phyloP scores from a whole-genome alignment of 345 rosid genomes.

The Hypericum androsaemum region DNA sequence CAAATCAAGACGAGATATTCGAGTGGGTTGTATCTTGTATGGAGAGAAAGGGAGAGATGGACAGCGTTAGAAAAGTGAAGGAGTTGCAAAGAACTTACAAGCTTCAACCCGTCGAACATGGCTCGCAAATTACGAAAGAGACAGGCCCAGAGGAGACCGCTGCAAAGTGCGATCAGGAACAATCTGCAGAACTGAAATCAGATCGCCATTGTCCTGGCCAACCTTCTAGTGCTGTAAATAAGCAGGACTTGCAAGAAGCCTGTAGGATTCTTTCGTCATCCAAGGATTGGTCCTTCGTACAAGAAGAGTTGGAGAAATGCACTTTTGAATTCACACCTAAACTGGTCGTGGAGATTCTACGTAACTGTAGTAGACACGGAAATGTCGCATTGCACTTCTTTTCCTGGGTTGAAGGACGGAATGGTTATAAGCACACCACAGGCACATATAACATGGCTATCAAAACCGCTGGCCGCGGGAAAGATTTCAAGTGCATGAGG shows the following conservation, averaged over 20 bases:
- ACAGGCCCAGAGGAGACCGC: constrained; percentile 9
- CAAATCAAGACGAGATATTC: constrained; percentile 38
- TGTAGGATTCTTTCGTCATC: constrained; percentile 36
- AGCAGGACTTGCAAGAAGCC: constrained; percentile 37
- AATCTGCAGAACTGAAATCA: neutral
- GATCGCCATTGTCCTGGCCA: too few relatives aligned
- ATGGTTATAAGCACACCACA: constrained; percentile 48
- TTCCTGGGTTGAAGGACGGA: constrained; percentile 59
- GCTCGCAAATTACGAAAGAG: constrained; percentile 12
- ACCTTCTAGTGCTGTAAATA: neutral
- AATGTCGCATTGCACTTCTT: constrained; percentile 54
- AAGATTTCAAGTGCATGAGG: constrained; percentile 81
- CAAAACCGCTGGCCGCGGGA: constrained; percentile 67
- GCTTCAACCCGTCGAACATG: constrained; percentile 13
- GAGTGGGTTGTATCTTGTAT: constrained; percentile 43
- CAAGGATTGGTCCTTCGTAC: constrained; percentile 29
- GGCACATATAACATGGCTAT: constrained; percentile 86
- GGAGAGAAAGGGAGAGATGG: constrained; percentile 49
- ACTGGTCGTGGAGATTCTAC: constrained; percentile 45
- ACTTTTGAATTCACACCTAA: constrained; percentile 49
- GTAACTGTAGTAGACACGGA: constrained; percentile 39
- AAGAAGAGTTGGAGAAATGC: constrained; percentile 48
- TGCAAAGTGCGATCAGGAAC: constrained; percentile 9
- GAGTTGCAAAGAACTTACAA: constrained; percentile 31
- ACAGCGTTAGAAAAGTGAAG: constrained; percentile 40